Conservation (phyloP, 2,329 filamentous ascomycete species). For the Ceratocystis lukuohia region DNA sequence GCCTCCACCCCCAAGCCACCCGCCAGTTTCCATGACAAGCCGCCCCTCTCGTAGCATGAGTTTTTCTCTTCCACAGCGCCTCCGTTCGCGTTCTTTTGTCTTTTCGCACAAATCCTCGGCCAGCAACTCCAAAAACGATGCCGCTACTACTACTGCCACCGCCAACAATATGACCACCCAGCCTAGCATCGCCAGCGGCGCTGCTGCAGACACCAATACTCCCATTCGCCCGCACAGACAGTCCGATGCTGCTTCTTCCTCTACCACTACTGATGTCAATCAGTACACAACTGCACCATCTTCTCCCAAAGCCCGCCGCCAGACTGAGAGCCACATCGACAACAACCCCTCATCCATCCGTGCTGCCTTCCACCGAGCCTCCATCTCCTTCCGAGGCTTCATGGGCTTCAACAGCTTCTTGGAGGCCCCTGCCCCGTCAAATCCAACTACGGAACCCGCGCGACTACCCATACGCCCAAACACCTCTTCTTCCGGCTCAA, state of each 20-base stretch:
- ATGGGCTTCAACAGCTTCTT: constrained; percentile 31
- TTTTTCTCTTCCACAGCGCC: constrained; percentile 36
- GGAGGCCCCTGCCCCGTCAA: constrained; percentile 23
- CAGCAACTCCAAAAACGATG: constrained; percentile 23
- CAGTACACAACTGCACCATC: constrained; percentile 26
- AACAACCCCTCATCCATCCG: constrained; percentile 30
- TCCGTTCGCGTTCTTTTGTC: constrained; percentile 33
- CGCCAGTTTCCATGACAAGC: constrained; percentile 13
- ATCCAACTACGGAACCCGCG: constrained; percentile 32
- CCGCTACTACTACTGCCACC: neutral
- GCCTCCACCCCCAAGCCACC: neutral
- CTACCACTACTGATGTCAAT: neutral
- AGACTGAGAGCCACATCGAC: constrained; percentile 23
- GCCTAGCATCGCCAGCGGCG: neutral
- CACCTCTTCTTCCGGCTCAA: constrained; percentile 6
- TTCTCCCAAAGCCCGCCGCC: constrained; percentile 22
- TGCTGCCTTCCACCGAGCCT: constrained; percentile 42
- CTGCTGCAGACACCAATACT: neutral
- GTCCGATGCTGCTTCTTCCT: neutral
- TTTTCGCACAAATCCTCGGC: constrained; percentile 27
- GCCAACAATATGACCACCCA: constrained; percentile 2
- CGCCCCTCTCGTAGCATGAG: constrained; percentile 33
- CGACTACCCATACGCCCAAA: constrained; percentile 5
- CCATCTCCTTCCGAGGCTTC: constrained; percentile 40
- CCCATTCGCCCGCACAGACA: constrained; percentile 24